phyloP scores from a whole-genome alignment of 495 filamentous ascomycete genomes.

The Penicillium herquei region DNA sequence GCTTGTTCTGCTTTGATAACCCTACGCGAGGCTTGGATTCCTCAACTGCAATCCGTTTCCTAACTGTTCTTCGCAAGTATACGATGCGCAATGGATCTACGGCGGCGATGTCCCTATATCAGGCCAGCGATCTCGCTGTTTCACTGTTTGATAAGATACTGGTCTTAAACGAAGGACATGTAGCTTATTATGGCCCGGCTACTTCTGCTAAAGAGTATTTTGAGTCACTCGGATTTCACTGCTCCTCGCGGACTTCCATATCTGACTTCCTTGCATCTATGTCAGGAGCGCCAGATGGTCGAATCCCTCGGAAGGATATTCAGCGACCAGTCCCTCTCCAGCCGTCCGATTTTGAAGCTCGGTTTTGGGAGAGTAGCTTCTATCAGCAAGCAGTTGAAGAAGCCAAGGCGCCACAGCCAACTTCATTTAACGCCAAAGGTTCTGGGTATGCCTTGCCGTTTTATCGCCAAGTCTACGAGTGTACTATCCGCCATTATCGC shows the following conservation, averaged over 20 bases:
- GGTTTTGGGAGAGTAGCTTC: not conserved
- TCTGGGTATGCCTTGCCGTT: conserved; percentile 6
- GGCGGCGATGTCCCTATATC: conserved; percentile 39
- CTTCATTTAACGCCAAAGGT: not conserved
- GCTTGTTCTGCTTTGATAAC: conserved; percentile 15
- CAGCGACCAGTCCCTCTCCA: conserved; percentile 27
- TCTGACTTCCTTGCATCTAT: conserved; percentile 62
- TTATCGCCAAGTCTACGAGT: conserved; percentile 4
- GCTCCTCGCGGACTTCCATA: conserved; percentile 58
- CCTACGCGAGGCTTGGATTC: conserved; percentile 50
- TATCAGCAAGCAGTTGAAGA: not conserved
- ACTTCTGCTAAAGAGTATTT: conserved; percentile 57
- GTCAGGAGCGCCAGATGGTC: conserved; percentile 53
- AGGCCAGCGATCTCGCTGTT: conserved; percentile 52
- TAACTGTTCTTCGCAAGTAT: conserved; percentile 24
- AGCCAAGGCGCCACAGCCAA: not conserved
- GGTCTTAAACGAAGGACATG: conserved; percentile 52
- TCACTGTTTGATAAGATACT: conserved; percentile 54
- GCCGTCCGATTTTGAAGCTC: conserved; percentile 14
- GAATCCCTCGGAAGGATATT: conserved; percentile 46
- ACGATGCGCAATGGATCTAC: conserved; percentile 21
- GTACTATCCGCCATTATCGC: conserved; percentile 10
- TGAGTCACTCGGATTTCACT: conserved; percentile 55
- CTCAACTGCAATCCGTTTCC: conserved; percentile 42
- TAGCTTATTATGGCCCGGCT: conserved; percentile 51